These are phyloP conservation scores for Cicer bijugum DNA, from an alignment of 306 rosid genomes.

Conservation along the genomic window DNA sequence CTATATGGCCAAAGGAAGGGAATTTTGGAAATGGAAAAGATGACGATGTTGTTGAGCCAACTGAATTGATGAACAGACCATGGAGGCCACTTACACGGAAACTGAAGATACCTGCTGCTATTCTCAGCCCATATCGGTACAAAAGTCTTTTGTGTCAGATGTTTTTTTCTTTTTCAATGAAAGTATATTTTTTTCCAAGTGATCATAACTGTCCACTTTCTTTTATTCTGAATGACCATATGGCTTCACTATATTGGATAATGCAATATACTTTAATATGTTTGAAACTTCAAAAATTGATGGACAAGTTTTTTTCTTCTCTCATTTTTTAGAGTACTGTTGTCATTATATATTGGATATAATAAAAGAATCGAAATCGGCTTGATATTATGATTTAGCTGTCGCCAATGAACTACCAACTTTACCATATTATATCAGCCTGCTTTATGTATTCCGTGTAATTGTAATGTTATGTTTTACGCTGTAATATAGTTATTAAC, in stretches of 20 bases:
- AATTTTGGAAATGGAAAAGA: slow-evolving; percentile 67
- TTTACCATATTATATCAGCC: neutral
- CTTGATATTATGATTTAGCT: neutral
- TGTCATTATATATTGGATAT: neutral
- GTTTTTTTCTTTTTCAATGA: neutral
- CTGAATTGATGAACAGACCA: slow-evolving; percentile 74
- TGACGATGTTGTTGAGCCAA: slow-evolving; percentile 63
- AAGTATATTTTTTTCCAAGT: neutral
- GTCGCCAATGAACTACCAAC: neutral
- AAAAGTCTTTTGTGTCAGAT: neutral
- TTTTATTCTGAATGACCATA: slow-evolving; percentile 11
- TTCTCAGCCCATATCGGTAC: slow-evolving; percentile 91
- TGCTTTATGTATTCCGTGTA: neutral
- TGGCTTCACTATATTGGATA: slow-evolving; percentile 5
- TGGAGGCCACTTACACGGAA: slow-evolving; percentile 95
- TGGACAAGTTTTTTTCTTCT: neutral
- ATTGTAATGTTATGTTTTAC: neutral
- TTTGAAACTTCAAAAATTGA: slow-evolving; percentile 11
- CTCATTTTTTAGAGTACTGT: neutral
- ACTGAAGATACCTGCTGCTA: slow-evolving; percentile 89
- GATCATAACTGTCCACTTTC: neutral
- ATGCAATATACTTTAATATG: slow-evolving; percentile 12
- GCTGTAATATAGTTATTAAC: neutral
- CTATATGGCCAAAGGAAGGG: slow-evolving; percentile 93
- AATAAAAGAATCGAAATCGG: neutral